Conservation (phyloP, 768 basidiomycete genomes). For the Tricholoma flavovirens region DNA sequence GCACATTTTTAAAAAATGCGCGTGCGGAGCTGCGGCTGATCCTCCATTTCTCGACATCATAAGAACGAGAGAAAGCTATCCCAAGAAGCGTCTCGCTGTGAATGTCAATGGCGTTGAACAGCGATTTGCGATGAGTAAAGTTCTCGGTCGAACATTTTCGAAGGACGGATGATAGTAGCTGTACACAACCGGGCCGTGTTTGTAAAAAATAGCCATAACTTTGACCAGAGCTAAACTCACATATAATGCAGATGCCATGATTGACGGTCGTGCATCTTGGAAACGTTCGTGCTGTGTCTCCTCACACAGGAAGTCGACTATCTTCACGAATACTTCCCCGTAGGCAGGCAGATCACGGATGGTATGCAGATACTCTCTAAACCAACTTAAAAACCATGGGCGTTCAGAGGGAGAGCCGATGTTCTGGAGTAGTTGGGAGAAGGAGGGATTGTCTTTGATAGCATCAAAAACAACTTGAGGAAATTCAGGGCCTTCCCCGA, state of each 20-base stretch:
- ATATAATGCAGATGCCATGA: conserved; percentile 54
- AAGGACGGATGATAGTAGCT: conserved; percentile 30
- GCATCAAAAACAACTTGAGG: conserved; percentile 77
- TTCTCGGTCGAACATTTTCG: conserved; percentile 16
- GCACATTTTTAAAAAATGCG: conserved; percentile 26
- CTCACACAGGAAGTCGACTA: conserved; percentile 71
- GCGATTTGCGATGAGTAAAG: conserved; percentile 14
- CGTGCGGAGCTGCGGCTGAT: conserved; percentile 29
- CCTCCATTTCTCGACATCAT: conserved; percentile 30
- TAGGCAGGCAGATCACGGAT: conserved; percentile 43
- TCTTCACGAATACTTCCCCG: conserved; percentile 66
- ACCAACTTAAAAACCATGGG: conserved; percentile 58
- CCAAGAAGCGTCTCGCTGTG: conserved; percentile 33
- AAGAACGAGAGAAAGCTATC: conserved; percentile 31
- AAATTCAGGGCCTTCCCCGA: conserved; percentile 61
- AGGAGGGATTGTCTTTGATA: conserved; percentile 72
- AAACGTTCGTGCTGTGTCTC: conserved; percentile 78
- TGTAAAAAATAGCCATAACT: not conserved
- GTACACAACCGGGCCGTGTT: not conserved
- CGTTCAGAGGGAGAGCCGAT: conserved; percentile 25
- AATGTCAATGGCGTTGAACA: conserved; percentile 31
- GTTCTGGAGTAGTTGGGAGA: conserved; percentile 39
- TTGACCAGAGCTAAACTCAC: conserved; percentile 38
- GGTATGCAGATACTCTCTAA: conserved; percentile 56
- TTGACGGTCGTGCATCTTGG: conserved; percentile 47